Percentiles rank a stretch among this genome's conserved stretches.
Conservation (phyloP, 176 grass and related monocot species). For the Saccharum spontaneum region DNA sequence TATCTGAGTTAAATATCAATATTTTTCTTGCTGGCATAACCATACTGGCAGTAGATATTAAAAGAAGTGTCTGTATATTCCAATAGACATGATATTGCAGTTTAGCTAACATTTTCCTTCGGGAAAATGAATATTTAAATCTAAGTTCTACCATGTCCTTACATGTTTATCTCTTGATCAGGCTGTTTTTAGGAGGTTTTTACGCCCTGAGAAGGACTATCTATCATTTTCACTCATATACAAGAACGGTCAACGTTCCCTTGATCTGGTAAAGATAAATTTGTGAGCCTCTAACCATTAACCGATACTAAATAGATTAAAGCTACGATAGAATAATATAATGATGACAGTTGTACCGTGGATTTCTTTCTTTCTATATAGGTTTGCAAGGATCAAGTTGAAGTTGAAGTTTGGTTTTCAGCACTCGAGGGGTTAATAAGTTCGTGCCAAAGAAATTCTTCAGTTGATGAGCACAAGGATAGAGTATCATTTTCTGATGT, state of each 20-base stretch:
- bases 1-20: conserved; percentile 1
- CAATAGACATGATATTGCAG: neutral
- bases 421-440: conserved; percentile 63
- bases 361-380: conserved; percentile 30
- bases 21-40: neutral
- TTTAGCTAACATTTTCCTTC: conserved; percentile 7
- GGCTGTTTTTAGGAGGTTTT: conserved; percentile 82
- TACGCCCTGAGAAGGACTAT: conserved; percentile 93
- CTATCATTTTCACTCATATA: conserved; percentile 96
- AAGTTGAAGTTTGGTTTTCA: conserved; percentile 91
- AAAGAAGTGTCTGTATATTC: neutral
- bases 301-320: conserved; percentile 12
- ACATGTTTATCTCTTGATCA: conserved; percentile 35
- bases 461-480: conserved; percentile 51
- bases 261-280: conserved; percentile 84
- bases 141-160: neutral
- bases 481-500: conserved; percentile 74
- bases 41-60: neutral
- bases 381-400: conserved; percentile 98
- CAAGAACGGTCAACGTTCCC: conserved; percentile 84
- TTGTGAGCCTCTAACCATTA: neutral
- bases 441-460: conserved; percentile 44
- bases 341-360: neutral
- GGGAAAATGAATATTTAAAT: conserved; percentile 6
- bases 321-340: neutral